Evolutionary conservation across 129 eudicot genomes (phyloP), one percentile per base, ranked within the genome.

Genomic region (Deinandra increscens): DNA sequence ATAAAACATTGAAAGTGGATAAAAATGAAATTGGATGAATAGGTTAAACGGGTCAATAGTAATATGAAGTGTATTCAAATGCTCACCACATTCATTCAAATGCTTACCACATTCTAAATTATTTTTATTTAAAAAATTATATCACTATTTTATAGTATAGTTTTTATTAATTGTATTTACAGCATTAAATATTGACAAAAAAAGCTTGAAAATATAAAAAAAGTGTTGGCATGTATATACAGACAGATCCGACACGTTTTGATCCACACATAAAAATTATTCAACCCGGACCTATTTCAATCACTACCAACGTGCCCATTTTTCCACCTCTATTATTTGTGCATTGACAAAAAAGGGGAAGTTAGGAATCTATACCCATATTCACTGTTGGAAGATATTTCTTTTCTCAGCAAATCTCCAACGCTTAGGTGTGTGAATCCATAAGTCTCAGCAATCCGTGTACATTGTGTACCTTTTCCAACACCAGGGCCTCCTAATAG

Each of bases 381-480:
- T 75, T 91, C 84, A 79, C 78, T 82, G 55, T 75, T 78, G 33
- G 91, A 86, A 29, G 85, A 78, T 10, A 91, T 88, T 81, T 88
- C 95, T 29, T 88, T 77, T 68, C 98, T 86, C 33, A 91, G 54
- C 71, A 91, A 61, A 78, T 91, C 98, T 31, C 96, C 98, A 59
- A 91, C 98, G 64, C 98, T 91, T 51, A 91, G 64, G 75, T 91
- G 96, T 23, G 91, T 84, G 84, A 91, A 86, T 49, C 98, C 98
- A 67, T 67, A 91, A 60, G 84, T 79, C 45, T 88, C 87, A 34
- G 79, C 98, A 66, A 91, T 88, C 64, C 74, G 78, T 29, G 70
- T 51, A 79, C 98, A 91, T 63, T 91, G 98, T 49, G 98, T 91
- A 45, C 98, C 98, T 84, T 91, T 91, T 53, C 96, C 98, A 64